Conservation (phyloP, 495 filamentous ascomycete genomes). For the Apiosordaria backusii region DNA sequence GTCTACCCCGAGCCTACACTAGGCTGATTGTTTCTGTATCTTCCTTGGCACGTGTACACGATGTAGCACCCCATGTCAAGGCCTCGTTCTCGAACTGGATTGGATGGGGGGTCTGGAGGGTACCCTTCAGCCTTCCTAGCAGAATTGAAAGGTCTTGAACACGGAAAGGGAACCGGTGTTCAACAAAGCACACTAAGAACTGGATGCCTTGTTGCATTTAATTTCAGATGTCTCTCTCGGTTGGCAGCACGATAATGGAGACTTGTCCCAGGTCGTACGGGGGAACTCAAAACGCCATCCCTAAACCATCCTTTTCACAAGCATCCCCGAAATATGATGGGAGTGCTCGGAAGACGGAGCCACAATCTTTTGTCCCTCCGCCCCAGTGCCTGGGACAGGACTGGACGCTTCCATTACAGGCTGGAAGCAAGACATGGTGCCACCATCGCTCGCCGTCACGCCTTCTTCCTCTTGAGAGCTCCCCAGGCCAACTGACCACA, state of each 20-base stretch:
- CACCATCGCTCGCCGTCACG: too few species aligned
- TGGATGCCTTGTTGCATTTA: neutral
- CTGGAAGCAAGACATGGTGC: neutral
- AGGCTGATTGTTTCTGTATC: neutral
- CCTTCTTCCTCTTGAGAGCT: neutral
- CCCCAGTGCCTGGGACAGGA: neutral
- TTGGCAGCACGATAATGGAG: neutral
- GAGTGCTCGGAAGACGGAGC: too few species aligned
- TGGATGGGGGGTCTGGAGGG: neutral
- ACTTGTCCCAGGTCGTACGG: neutral
- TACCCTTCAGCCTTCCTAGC: neutral
- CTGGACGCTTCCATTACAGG: neutral
- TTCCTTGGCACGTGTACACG: conserved; percentile 5
- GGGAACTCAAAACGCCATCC: neutral
- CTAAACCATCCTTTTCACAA: neutral
- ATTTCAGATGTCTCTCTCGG: neutral
- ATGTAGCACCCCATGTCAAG: neutral
- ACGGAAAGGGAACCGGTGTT: neutral
- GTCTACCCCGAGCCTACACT: neutral
- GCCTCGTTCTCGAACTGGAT: neutral
- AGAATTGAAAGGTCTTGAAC: neutral
- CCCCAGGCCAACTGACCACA: neutral
- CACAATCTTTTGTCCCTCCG: neutral
- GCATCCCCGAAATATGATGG: too few species aligned
- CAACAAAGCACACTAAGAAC: neutral